Evolutionary conservation across 2,329 filamentous ascomycete genomes (phyloP), one percentile per base, ranked within the genome.

Genomic region (Trichophaea hybrida): DNA sequence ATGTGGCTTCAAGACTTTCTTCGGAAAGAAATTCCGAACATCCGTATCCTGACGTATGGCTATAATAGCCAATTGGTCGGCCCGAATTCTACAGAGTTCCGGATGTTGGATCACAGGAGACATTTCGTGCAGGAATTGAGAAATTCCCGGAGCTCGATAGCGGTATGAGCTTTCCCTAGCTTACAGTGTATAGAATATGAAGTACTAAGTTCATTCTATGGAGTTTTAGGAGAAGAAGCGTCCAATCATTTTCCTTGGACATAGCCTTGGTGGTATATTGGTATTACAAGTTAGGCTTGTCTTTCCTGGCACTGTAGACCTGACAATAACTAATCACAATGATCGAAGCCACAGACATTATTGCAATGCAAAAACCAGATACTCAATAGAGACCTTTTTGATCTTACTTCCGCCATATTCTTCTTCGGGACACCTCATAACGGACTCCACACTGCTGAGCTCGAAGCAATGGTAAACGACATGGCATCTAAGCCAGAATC

Each of bases 221-320:
- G 34, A 17, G 5, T 10, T 4, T 17, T 32, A 58, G 55, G 12
- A 38, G 34, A 32, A 31, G 13, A 51, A 15, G 13, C 55, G 46
- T 10, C 55, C 55, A 6, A 52, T 58, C 4, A 38, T 58, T 32
- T 35, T 58, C 17, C 44, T 58, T 24, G 55, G 55, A 2, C 55
- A 58, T 31, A 52, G 55, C 34, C 55, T 58, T 6, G 55, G 55
- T 43, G 46, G 46, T 5, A n/a, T 58, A 13, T 15, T 58, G 6
- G 32, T 58, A 6, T 37, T 50, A 34, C 33, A 58, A 44, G 46
- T 38, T 24, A 24, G 24, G 24, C 24, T 24, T 24, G 3, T 24
- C 24, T 24, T 24, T 24, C 24, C 3, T 24, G 24, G 3, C 24
- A 24, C n/a, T n/a, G n/a, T n/a, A n/a, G 3, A 24, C 24, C 15